Evolutionary conservation across 2,329 filamentous ascomycete genomes (phyloP).

Genomic region (Colletotrichum liaoningense): DNA sequence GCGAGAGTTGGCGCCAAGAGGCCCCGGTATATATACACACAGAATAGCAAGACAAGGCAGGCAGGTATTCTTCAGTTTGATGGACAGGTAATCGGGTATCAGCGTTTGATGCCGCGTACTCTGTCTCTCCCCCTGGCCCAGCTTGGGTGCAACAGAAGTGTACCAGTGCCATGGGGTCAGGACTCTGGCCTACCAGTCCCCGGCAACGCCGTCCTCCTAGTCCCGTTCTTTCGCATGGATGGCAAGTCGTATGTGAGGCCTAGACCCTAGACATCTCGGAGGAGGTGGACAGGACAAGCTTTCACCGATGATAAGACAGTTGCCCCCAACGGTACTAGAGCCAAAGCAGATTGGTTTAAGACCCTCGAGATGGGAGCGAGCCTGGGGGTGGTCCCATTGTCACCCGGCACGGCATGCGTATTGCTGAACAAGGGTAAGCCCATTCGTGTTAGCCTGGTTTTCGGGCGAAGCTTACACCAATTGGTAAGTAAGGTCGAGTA

Average conservation of each 20-base stretch:
- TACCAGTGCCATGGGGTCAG: conserved; percentile 18
- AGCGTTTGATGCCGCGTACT: not conserved
- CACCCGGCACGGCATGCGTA: conserved; percentile 19
- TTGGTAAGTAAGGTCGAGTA: not conserved
- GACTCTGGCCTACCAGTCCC: not conserved
- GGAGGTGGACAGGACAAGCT: conserved; percentile 18
- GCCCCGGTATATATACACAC: conserved; percentile 15
- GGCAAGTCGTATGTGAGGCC: not conserved
- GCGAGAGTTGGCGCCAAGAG: not conserved
- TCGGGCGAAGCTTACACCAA: not conserved
- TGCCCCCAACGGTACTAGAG: not conserved
- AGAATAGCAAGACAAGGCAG: not conserved
- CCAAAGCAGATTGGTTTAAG: not conserved
- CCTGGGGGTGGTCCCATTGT: conserved; percentile 7
- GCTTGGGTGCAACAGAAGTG: conserved; percentile 1
- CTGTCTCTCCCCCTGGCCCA: not conserved
- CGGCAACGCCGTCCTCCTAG: conserved; percentile 3
- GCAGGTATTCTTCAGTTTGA: not conserved
- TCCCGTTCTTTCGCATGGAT: not conserved
- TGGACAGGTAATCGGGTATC: not conserved
- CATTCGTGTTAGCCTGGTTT: not conserved
- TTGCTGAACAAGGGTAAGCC: not conserved
- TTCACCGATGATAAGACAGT: conserved; percentile 22
- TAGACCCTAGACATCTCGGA: conserved; percentile 17
- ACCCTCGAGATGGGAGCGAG: not conserved